Conservation (phyloP, 768 basidiomycete genomes). For the Trametes cinnabarina region DNA sequence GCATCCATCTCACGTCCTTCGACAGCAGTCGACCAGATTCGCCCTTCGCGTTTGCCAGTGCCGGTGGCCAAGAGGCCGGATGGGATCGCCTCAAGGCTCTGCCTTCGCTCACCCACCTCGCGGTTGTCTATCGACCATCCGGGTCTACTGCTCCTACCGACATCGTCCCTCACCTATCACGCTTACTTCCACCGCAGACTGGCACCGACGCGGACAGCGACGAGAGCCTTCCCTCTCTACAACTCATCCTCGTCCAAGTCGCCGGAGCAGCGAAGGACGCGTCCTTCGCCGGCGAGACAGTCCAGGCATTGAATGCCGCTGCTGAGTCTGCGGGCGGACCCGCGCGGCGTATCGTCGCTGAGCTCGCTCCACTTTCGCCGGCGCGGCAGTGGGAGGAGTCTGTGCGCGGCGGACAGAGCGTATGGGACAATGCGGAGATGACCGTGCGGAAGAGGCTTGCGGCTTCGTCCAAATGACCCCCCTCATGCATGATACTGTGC, state of each 20-base stretch:
- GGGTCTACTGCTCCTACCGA: slow-evolving; percentile 10
- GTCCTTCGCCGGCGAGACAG: slow-evolving; percentile 13
- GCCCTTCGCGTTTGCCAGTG: slow-evolving; percentile 16
- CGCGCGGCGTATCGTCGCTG: slow-evolving; percentile 27
- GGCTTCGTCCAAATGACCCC: background rate
- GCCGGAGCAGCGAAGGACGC: slow-evolving; percentile 17
- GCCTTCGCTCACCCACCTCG: slow-evolving; percentile 33
- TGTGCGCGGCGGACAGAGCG: slow-evolving; percentile 23
- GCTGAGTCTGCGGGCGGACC: slow-evolving; percentile 20
- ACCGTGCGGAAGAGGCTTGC: slow-evolving; percentile 20
- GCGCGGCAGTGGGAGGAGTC: slow-evolving; percentile 31
- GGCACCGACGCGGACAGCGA: background rate
- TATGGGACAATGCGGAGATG: slow-evolving; percentile 29
- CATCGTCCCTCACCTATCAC: slow-evolving; percentile 19
- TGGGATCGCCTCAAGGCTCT: slow-evolving; percentile 27
- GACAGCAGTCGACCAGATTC: slow-evolving; percentile 14
- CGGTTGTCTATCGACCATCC: slow-evolving; percentile 27
- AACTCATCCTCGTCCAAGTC: slow-evolving; percentile 29
- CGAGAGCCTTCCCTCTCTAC: slow-evolving; percentile 12
- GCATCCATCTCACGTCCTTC: slow-evolving; percentile 32
- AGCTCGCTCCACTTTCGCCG: slow-evolving; percentile 27
- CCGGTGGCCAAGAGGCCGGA: slow-evolving; percentile 7
- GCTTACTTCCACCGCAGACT: slow-evolving; percentile 9
- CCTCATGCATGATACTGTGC: background rate
- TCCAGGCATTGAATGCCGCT: slow-evolving; percentile 21